phyloP scores from a whole-genome alignment of 2,329 filamentous ascomycete species.

The Penicillium fuscoglaucum region DNA sequence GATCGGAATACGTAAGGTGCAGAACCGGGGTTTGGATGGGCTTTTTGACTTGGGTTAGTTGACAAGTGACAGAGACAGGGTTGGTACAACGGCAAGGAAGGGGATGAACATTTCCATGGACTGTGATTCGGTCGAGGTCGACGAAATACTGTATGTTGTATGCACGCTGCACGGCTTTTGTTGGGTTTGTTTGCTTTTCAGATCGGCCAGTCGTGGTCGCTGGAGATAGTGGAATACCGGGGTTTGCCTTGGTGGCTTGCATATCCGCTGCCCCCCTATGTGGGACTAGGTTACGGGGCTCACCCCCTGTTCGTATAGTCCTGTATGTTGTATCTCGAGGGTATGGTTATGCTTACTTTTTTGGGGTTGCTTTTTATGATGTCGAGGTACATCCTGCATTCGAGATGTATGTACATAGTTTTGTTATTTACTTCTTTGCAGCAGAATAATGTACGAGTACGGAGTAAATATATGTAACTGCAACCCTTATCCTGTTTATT shows the following conservation, averaged over 20 bases:
- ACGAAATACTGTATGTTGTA: background rate
- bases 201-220: constrained; percentile 4
- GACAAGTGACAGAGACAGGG: constrained; percentile 1
- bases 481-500: background rate
- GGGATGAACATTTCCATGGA: background rate
- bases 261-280: constrained; percentile 4
- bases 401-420: background rate
- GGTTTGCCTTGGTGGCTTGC: constrained; percentile 7
- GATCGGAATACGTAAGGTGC: background rate
- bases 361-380: background rate
- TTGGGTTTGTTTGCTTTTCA: background rate
- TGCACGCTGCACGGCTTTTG: constrained; percentile 9
- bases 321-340: background rate
- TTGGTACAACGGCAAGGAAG: background rate
- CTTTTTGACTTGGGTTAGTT: background rate
- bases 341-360: background rate
- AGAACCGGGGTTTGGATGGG: background rate
- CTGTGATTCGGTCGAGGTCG: background rate
- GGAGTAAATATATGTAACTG: background rate
- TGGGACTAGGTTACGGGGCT: background rate
- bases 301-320: background rate
- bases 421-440: background rate
- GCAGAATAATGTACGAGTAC: background rate
- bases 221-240: background rate
- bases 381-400: background rate